Conservation (phyloP, 306 rosid species). For the Luffa aegyptiaca region DNA sequence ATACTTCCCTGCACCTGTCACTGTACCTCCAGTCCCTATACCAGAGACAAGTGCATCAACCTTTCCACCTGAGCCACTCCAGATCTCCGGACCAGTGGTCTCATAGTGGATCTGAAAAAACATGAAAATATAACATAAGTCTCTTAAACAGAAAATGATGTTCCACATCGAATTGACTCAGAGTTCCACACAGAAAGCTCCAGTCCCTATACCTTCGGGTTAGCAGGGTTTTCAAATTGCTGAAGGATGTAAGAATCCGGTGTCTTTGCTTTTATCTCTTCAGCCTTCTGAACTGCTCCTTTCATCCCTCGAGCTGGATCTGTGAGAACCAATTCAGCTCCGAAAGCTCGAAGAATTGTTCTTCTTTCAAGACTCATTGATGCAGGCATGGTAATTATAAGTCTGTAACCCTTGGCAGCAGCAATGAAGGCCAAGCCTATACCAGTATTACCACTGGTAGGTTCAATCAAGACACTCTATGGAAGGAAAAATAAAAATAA, state of each 20-base stretch:
- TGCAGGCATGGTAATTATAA: slow-evolving; percentile 80
- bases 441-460: slow-evolving; percentile 92
- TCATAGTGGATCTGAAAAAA: slow-evolving; percentile 64
- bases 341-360: slow-evolving; percentile 74
- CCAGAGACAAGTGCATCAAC: slow-evolving; percentile 88
- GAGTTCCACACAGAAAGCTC: not conserved
- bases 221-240: slow-evolving; percentile 87
- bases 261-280: slow-evolving; percentile 62
- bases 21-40: slow-evolving; percentile 90
- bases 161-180: not conserved
- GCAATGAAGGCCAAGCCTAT: slow-evolving; percentile 90
- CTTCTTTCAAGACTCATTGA: slow-evolving; percentile 91
- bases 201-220: slow-evolving; percentile 50
- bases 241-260: slow-evolving; percentile 75
- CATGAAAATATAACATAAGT: not conserved
- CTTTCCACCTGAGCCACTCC: slow-evolving; percentile 64
- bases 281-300: slow-evolving; percentile 82
- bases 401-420: slow-evolving; percentile 83
- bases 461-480: slow-evolving; percentile 78
- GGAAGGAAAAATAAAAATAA: slow-evolving; percentile 14
- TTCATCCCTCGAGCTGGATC: slow-evolving; percentile 91
- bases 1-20: slow-evolving; percentile 80
- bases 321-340: slow-evolving; percentile 82
- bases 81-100: slow-evolving; percentile 93
- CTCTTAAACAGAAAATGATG: not conserved